Conservation (phyloP, 2,329 filamentous ascomycete genomes). For the Paradendryphiella salina region DNA sequence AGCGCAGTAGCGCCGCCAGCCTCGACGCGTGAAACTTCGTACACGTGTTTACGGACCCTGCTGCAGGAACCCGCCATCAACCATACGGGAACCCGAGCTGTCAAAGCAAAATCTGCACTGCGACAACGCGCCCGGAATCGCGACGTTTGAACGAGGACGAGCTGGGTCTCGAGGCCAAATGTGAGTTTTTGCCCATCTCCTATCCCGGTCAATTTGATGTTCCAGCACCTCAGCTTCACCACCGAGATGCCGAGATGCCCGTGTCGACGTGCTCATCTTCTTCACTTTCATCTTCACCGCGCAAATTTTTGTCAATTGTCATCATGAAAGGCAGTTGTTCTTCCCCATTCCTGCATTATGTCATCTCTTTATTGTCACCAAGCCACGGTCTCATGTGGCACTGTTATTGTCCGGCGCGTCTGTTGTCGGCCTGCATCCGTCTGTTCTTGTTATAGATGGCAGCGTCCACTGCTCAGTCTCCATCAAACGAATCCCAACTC, state of each 20-base stretch:
- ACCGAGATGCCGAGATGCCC: slow-evolving; percentile 2
- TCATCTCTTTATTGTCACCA: slow-evolving; percentile 14
- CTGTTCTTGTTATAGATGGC: slow-evolving; percentile 1
- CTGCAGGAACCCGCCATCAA: slow-evolving; percentile 17
- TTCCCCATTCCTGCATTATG: slow-evolving; percentile 1
- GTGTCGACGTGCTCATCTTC: slow-evolving; percentile 6
- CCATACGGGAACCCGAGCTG: slow-evolving; percentile 13
- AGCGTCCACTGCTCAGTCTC: not conserved
- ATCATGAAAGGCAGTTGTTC: not conserved
- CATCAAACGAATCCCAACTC: slow-evolving; percentile 4
- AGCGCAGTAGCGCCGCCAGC: slow-evolving; percentile 15
- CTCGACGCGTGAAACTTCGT: slow-evolving; percentile 34
- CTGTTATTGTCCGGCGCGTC: slow-evolving; percentile 1
- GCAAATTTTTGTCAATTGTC: slow-evolving; percentile 4
- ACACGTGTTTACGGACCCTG: slow-evolving; percentile 33
- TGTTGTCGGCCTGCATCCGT: not conserved
- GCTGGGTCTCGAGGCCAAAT: slow-evolving; percentile 3
- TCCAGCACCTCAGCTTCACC: slow-evolving; percentile 8
- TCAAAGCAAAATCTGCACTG: slow-evolving; percentile 15
- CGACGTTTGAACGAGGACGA: not conserved
- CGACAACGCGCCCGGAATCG: not conserved
- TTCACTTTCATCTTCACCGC: slow-evolving; percentile 8
- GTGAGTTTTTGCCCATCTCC: slow-evolving; percentile 15
- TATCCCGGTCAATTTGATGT: slow-evolving; percentile 9
- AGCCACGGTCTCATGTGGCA: not conserved